phyloP scores from a whole-genome alignment of 306 rosid species.

The Prunus fruticosa region DNA sequence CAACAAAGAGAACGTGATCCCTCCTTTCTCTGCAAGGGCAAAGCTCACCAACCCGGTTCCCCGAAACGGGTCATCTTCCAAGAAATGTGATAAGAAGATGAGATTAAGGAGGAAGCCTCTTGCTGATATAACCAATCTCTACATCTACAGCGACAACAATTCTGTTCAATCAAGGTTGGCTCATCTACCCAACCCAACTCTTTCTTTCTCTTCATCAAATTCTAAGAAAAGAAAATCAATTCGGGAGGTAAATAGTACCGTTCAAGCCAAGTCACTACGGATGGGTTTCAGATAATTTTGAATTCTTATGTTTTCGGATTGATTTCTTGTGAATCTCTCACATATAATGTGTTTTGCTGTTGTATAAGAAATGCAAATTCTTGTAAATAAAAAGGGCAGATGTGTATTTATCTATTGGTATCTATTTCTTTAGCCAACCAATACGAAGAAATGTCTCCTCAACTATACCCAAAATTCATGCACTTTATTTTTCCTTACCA shows the following conservation, averaged over 20 bases:
- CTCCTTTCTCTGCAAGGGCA: neutral
- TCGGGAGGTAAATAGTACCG: neutral
- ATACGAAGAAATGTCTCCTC: no score
- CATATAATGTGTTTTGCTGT: no score
- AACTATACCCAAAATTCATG: no score
- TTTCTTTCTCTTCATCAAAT: neutral
- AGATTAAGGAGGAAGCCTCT: slow-evolving; percentile 2
- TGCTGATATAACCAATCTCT: slow-evolving; percentile 6
- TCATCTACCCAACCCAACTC: neutral
- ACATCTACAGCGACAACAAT: neutral
- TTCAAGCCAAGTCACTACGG: neutral
- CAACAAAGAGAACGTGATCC: slow-evolving; percentile 6
- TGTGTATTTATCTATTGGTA: no score
- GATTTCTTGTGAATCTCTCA: no score
- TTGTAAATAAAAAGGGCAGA: no score
- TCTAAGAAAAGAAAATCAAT: slow-evolving; percentile 4
- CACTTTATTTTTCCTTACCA: no score
- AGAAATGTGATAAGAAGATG: neutral
- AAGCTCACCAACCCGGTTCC: neutral
- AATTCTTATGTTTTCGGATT: no score
- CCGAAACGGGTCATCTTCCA: neutral
- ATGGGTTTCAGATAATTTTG: slow-evolving; percentile 14
- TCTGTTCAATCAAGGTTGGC: neutral
- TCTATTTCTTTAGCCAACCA: no score
- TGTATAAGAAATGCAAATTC: neutral